Conservation (phyloP, 768 basidiomycete genomes). For the Phallus indusiatus region DNA sequence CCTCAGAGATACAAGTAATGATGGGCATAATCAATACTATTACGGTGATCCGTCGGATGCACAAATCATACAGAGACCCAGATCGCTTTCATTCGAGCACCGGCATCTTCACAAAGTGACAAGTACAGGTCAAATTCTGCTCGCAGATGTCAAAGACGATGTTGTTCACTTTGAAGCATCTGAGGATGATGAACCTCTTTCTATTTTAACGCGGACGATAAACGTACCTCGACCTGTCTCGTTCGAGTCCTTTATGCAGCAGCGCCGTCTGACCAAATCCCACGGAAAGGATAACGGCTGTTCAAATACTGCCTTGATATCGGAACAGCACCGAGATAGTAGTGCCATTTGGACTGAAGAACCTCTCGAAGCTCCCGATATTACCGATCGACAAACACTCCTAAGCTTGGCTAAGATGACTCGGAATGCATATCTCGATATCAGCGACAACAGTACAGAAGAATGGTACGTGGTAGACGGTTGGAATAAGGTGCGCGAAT, state of each 20-base stretch:
- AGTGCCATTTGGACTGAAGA: slow-evolving; percentile 62
- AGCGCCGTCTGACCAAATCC: background rate
- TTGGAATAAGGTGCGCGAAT: slow-evolving; percentile 48
- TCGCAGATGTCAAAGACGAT: slow-evolving; percentile 1
- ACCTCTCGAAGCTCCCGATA: slow-evolving; percentile 65
- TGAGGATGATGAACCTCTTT: background rate
- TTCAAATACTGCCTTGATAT: background rate
- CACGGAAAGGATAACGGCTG: background rate
- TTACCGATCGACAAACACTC: slow-evolving; percentile 65
- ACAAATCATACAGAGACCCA: background rate
- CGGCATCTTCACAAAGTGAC: background rate
- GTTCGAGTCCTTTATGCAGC: background rate
- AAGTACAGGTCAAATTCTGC: background rate
- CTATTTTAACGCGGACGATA: background rate
- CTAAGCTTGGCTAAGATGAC: slow-evolving; percentile 89
- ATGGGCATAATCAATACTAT: too few relatives aligned
- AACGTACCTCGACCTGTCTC: background rate
- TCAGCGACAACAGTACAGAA: slow-evolving; percentile 42
- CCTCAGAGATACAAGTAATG: background rate
- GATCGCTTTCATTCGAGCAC: background rate
- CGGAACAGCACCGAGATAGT: background rate
- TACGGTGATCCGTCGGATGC: background rate
- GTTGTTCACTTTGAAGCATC: background rate
- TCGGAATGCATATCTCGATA: slow-evolving; percentile 69
- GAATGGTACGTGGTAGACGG: slow-evolving; percentile 73